Conservation (phyloP, 2,329 filamentous ascomycete species). For the Colletotrichum endophyticum region DNA sequence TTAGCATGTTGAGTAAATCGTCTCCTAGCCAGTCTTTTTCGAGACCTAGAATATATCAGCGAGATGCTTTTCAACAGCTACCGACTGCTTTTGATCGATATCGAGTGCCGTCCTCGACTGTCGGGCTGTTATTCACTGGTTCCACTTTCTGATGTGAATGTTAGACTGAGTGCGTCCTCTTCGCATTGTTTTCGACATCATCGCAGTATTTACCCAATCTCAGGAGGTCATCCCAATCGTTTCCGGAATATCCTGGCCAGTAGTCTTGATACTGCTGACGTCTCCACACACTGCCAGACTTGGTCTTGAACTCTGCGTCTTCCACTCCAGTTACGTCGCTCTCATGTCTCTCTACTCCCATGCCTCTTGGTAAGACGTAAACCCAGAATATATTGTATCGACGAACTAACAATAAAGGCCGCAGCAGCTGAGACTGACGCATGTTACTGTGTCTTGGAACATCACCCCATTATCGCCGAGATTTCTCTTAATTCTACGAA, state of each 20-base stretch:
- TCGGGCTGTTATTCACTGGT: accelerated
- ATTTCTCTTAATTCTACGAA: background rate
- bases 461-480: accelerated
- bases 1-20: background rate
- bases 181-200: background rate
- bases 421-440: background rate
- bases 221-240: background rate
- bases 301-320: accelerated
- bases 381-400: accelerated
- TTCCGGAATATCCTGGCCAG: background rate
- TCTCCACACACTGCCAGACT: accelerated
- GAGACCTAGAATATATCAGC: accelerated
- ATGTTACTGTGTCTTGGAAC: background rate
- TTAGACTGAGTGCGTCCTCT: background rate
- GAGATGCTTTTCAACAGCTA: background rate
- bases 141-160: background rate
- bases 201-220: background rate
- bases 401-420: accelerated
- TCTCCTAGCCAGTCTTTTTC: background rate
- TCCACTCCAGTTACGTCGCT: background rate
- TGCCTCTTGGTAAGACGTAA: accelerated
- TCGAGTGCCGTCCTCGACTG: background rate
- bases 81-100: background rate
- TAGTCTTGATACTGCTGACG: accelerated
- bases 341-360: accelerated